Percentiles rank a stretch among this genome's conserved stretches.
Evolutionary conservation across 495 filamentous ascomycete species (phyloP).

Genomic region (Amphirosellinia nigrospora): DNA sequence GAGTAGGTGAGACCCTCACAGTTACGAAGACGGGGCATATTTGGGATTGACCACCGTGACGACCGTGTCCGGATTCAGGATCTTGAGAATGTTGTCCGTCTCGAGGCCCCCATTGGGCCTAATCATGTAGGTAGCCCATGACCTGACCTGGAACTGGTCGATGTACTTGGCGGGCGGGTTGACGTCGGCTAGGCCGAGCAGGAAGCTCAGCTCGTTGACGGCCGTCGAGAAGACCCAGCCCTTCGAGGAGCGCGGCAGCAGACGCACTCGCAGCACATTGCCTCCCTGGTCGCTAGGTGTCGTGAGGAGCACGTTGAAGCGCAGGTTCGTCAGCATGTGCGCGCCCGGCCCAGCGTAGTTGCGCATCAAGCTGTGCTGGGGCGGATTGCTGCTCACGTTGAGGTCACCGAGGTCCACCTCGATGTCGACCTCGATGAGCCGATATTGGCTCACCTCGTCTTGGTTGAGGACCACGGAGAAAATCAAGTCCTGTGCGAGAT

Average conservation of each 20-base stretch:
- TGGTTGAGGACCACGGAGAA: conserved; percentile 24
- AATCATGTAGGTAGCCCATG: conserved; percentile 11
- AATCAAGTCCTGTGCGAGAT: conserved; percentile 28
- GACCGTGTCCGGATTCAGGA: conserved; percentile 19
- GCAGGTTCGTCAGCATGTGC: conserved; percentile 29
- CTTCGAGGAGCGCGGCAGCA: conserved; percentile 24
- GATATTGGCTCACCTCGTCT: conserved; percentile 17
- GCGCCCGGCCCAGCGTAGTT: conserved; percentile 27
- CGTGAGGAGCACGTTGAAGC: conserved; percentile 30
- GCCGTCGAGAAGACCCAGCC: conserved; percentile 7
- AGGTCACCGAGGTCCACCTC: conserved; percentile 3
- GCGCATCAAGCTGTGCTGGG: neutral
- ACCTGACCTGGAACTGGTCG: conserved; percentile 14
- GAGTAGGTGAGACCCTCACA: neutral
- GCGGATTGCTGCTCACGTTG: neutral
- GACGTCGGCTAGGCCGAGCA: neutral
- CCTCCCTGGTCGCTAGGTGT: conserved; percentile 25
- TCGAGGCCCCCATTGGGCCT: neutral
- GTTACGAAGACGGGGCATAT: neutral
- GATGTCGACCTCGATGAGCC: conserved; percentile 20
- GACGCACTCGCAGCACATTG: conserved; percentile 19
- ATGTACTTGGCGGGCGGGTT: conserved; percentile 11
- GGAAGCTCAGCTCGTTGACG: conserved; percentile 29
- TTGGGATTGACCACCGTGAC: conserved; percentile 11
- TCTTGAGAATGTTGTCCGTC: conserved; percentile 10